Evolutionary conservation across 345 rosid species (phyloP), one percentile per base, ranked within the genome.

Genomic region (Sapria himalayana): DNA sequence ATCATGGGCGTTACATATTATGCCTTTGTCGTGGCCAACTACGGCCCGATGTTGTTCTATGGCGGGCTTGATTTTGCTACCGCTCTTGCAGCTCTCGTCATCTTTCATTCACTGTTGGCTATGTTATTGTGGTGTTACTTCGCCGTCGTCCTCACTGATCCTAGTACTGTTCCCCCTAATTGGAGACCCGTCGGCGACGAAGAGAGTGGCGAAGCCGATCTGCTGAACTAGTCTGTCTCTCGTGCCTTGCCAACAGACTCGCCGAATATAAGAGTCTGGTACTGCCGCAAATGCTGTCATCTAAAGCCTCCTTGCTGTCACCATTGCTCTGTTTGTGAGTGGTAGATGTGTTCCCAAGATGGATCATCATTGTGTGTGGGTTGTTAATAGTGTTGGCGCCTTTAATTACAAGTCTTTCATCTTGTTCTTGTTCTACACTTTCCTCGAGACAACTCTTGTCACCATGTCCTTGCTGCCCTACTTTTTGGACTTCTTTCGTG

Each of bases 351-450:
- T 79, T 27, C 73, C 82, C 38, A 89, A 82, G 67, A 89, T 89
- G 98, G 93, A 89, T 37, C 95, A 79, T 50, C 98, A 89, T 64
- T 89, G 98, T 63, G 86, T 89, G 17, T 89, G 98, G 98, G 98
- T 89, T 69, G 98, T 89, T 33, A 82, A 77, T 56, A 82, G 98
- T 49, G 98, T 89, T 22, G 98, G 98, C 19, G 98, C 92, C 2
- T 67, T 74, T 38, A 82, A 82, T 58, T 89, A 82, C 52, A 89
- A 89, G 68, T 82, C 76, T 38, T 89, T 89, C 48, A 91, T 89
- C 59, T 82, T 89, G 47, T 89, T 82, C 57, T 62, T 89, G 98
- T 67, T 89, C 47, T 89, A 89, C 65, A 84, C 98, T 2, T 89
- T 89, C 61, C 62, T 84, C 6, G 98, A 89, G 76, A 84, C 98